phyloP scores from a whole-genome alignment of 495 filamentous ascomycete species.

The Penicillium coprophilum region DNA sequence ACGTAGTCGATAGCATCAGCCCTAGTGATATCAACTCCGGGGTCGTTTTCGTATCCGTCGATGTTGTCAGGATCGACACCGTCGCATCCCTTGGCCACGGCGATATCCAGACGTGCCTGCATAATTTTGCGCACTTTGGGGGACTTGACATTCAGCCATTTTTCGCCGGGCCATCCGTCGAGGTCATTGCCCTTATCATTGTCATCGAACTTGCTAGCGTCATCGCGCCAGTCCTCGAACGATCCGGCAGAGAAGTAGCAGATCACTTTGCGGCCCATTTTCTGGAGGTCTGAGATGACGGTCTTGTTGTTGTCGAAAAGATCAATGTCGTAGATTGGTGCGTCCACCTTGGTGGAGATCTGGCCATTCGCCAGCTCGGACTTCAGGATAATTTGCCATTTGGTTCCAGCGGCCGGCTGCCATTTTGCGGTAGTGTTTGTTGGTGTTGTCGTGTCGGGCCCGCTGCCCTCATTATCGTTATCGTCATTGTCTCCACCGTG shows the following conservation, averaged over 20 bases:
- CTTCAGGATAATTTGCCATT: conserved; percentile 57
- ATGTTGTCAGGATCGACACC: conserved; percentile 73
- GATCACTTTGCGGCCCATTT: conserved; percentile 55
- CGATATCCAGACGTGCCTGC: conserved; percentile 55
- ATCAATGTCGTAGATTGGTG: conserved; percentile 60
- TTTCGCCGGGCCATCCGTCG: conserved; percentile 64
- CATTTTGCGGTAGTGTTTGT: conserved; percentile 40
- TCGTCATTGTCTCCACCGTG: conserved; percentile 10
- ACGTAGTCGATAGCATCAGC: conserved; percentile 57
- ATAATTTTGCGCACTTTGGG: conserved; percentile 61
- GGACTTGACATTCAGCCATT: conserved; percentile 62
- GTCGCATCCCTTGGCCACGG: conserved; percentile 61
- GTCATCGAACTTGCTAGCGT: conserved; percentile 50
- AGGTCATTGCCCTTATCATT: conserved; percentile 54
- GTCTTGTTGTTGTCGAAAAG: conserved; percentile 52
- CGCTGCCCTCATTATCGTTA: conserved; percentile 20
- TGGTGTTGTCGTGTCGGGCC: conserved; percentile 22
- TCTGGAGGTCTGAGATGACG: conserved; percentile 50
- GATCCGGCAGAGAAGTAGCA: conserved; percentile 75
- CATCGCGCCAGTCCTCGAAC: conserved; percentile 59
- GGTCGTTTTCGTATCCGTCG: conserved; percentile 60
- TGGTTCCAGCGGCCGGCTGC: conserved; percentile 48
- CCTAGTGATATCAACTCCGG: conserved; percentile 56
- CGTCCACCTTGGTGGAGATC: conserved; percentile 42
- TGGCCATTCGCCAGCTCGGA: conserved; percentile 35